Percentiles rank a stretch among this genome's conserved stretches.
Evolutionary conservation across 2,329 filamentous ascomycete genomes (phyloP).

Genomic region (Stachybotrys elegans): DNA sequence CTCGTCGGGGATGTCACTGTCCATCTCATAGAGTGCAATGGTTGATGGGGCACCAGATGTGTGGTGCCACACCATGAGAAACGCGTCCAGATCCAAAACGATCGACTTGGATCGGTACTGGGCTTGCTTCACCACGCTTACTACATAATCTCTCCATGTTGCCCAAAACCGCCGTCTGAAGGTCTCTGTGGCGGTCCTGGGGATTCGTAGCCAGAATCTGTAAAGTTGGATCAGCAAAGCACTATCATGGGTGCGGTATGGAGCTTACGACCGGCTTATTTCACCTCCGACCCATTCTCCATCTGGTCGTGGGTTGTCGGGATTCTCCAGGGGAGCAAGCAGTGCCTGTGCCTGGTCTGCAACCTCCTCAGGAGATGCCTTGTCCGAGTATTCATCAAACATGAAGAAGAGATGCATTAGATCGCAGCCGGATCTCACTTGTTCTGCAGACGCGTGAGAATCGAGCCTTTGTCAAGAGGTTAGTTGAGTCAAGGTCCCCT

Average conservation of each 20-base stretch:
- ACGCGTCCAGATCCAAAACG: slow-evolving; percentile 15
- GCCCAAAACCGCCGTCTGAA: slow-evolving; percentile 17
- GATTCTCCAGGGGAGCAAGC: slow-evolving; percentile 10
- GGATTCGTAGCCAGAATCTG: slow-evolving; percentile 16
- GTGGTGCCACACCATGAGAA: slow-evolving; percentile 15
- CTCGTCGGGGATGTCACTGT: slow-evolving; percentile 15
- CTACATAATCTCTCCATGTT: slow-evolving; percentile 16
- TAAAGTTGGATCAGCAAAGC: not conserved
- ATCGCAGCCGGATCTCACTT: slow-evolving; percentile 11
- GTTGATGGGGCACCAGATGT: slow-evolving; percentile 19
- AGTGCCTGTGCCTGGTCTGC: slow-evolving; percentile 8
- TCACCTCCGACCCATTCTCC: slow-evolving; percentile 13
- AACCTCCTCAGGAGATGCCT: slow-evolving; percentile 7
- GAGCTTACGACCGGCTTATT: slow-evolving; percentile 15
- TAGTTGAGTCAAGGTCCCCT: too few relatives aligned
- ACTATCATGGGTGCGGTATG: too few relatives aligned
- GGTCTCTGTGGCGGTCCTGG: slow-evolving; percentile 10
- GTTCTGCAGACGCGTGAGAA: slow-evolving; percentile 5
- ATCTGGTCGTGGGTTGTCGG: slow-evolving; percentile 6
- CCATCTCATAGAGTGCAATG: slow-evolving; percentile 16
- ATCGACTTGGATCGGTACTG: slow-evolving; percentile 11
- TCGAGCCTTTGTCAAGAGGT: not conserved
- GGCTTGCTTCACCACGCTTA: slow-evolving; percentile 17
- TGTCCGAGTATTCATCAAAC: slow-evolving; percentile 14
- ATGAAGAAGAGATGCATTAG: slow-evolving; percentile 15